These are phyloP conservation scores for Paecilomyces variotii DNA, from an alignment of 2,329 filamentous ascomycete species.

Conservation along the genomic window DNA sequence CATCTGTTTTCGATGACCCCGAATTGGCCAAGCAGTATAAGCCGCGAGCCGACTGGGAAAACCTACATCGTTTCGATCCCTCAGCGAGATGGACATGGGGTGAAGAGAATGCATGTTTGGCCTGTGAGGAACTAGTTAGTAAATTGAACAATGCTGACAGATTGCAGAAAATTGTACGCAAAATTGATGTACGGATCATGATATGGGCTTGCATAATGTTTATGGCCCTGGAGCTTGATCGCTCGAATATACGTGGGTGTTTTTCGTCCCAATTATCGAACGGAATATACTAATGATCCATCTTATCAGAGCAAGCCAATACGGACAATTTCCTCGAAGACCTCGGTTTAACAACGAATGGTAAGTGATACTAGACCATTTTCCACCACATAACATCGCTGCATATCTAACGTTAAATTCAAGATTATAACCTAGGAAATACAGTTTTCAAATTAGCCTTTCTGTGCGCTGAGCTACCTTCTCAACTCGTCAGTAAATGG, in stretches of 20 bases:
- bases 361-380: neutral
- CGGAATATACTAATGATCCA: neutral
- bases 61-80: constrained; percentile 26
- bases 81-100: constrained; percentile 16
- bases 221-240: constrained; percentile 44
- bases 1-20: constrained; percentile 39
- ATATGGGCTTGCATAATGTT: constrained; percentile 41
- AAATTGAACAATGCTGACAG: neutral
- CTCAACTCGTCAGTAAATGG: constrained; percentile 53
- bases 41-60: constrained; percentile 25
- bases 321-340: constrained; percentile 8
- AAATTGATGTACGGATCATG: constrained; percentile 25
- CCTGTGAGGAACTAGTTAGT: neutral
- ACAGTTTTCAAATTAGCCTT: constrained; percentile 49
- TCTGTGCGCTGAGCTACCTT: constrained; percentile 50
- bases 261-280: neutral
- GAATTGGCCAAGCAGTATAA: constrained; percentile 28
- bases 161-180: neutral
- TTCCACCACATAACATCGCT: constrained; percentile 41
- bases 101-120: constrained; percentile 8
- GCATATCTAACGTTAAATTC: constrained; percentile 26
- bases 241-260: constrained; percentile 33
- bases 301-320: constrained; percentile 30
- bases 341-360: neutral
- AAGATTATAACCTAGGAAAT: constrained; percentile 45